Evolutionary conservation across 164 flowering plant genomes (phyloP).

Genomic region (Chloranthus sessilifolius): DNA sequence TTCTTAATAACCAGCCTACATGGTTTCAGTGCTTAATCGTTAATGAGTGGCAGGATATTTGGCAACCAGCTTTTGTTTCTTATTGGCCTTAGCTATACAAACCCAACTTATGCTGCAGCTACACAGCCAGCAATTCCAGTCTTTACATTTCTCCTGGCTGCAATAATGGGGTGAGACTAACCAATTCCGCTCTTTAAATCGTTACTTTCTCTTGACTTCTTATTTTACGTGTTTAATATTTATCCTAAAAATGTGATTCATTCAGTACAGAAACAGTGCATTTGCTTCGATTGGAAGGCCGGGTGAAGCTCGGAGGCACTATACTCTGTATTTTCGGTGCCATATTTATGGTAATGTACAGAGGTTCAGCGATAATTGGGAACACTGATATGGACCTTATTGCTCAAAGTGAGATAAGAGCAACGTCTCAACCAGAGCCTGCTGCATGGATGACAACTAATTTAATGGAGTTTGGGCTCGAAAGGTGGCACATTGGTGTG

Average conservation of each 20-base stretch:
- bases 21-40: constrained; percentile 3
- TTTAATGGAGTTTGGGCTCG: constrained; percentile 57
- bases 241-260: constrained; percentile 9
- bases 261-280: constrained; percentile 89
- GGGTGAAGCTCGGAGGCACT: constrained; percentile 82
- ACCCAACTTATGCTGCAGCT: constrained; percentile 97
- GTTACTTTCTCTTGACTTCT: no score
- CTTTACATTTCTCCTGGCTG: constrained; percentile 83
- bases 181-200: no score
- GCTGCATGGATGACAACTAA: constrained; percentile 64
- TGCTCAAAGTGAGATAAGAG: constrained; percentile 58
- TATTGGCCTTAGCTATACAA: constrained; percentile 88
- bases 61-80: constrained; percentile 95
- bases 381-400: constrained; percentile 28
- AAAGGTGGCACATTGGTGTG: constrained; percentile 78
- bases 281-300: constrained; percentile 66
- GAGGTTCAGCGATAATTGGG: constrained; percentile 81
- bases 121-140: constrained; percentile 93
- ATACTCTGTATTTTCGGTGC: constrained; percentile 86
- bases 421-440: constrained; percentile 89
- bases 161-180: constrained; percentile 68
- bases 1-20: no score
- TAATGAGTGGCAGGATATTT: constrained; percentile 53
- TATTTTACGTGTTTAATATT: not conserved
- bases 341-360: constrained; percentile 73